A percentile compares a stretch with the other conserved stretches of the same genome.
These are phyloP conservation scores for Populus tremula DNA, from an alignment of 345 rosid species.

Conservation along the genomic window DNA sequence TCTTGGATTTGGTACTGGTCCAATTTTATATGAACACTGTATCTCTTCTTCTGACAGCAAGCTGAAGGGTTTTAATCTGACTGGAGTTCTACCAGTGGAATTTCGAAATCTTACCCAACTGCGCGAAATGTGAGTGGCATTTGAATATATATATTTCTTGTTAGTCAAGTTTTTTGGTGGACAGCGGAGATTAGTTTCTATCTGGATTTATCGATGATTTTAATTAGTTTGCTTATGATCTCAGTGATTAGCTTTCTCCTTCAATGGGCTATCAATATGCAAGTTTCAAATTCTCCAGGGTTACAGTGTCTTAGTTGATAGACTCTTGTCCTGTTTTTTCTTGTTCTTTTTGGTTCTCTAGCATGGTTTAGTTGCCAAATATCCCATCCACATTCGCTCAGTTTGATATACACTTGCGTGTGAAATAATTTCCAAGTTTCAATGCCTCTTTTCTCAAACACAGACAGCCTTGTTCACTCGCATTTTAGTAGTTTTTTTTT, in stretches of 20 bases:
- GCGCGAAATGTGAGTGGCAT: slow-evolving; percentile 46
- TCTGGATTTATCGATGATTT: background rate
- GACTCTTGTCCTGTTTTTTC: too few species aligned
- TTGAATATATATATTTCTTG: background rate
- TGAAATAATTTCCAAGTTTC: too few species aligned
- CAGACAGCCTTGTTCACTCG: too few species aligned
- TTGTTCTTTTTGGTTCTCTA: too few species aligned
- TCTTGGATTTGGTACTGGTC: background rate
- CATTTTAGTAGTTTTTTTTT: too few species aligned
- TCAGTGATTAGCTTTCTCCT: background rate
- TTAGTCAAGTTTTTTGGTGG: background rate
- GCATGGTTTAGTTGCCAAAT: too few species aligned
- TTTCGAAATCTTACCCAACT: slow-evolving; percentile 57
- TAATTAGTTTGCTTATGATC: background rate
- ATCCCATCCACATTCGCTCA: too few species aligned
- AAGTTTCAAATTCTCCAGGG: background rate
- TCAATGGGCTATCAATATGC: background rate
- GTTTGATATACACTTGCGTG: too few species aligned
- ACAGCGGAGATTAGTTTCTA: background rate
- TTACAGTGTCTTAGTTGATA: too few species aligned
- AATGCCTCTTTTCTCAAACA: too few species aligned
- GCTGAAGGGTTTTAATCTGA: slow-evolving; percentile 52
- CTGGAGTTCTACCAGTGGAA: slow-evolving; percentile 66
- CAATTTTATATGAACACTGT: background rate
- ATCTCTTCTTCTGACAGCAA: slow-evolving; percentile 32